A percentile compares a stretch with the other conserved stretches of the same genome.
phyloP scores from a whole-genome alignment of 2,329 filamentous ascomycete genomes.

The Pseudocercospora crystallina region DNA sequence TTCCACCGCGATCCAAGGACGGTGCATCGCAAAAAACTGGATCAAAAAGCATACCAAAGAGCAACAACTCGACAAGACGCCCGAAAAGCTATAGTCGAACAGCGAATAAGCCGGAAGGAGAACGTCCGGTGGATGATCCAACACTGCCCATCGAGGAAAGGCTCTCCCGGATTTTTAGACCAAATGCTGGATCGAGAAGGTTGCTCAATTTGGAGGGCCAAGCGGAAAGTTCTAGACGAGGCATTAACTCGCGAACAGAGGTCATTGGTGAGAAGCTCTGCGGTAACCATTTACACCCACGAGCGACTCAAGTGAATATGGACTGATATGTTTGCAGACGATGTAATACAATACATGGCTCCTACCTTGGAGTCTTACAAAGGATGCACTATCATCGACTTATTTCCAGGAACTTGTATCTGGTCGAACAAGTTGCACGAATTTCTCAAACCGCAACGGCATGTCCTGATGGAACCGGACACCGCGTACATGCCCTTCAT shows the following conservation, averaged over 20 bases:
- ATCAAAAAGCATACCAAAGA: too few species aligned
- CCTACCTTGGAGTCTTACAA: constrained; percentile 66
- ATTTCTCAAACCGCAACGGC: constrained; percentile 71
- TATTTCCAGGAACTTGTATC: constrained; percentile 76
- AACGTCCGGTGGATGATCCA: too few species aligned
- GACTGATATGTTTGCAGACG: constrained; percentile 50
- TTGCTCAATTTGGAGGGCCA: too few species aligned
- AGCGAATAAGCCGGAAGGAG: too few species aligned
- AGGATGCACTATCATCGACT: constrained; percentile 82
- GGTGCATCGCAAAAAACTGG: too few species aligned
- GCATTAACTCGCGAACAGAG: constrained; percentile 9
- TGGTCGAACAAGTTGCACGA: constrained; percentile 78
- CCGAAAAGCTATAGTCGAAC: too few species aligned
- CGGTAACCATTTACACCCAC: constrained; percentile 12
- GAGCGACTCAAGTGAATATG: constrained; percentile 4
- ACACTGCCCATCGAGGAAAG: too few species aligned
- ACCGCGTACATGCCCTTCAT: constrained; percentile 63
- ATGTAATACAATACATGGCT: constrained; percentile 68
- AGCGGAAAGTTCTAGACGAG: too few species aligned
- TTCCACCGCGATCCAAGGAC: too few species aligned
- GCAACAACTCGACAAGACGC: too few species aligned
- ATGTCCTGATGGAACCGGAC: constrained; percentile 79
- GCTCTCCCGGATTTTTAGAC: too few species aligned
- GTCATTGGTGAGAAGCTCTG: constrained; percentile 25
- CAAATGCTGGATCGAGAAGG: too few species aligned